Base-by-base conservation (phyloP, 1,139 yeast species). In the Taiozyma sp. region DNA sequence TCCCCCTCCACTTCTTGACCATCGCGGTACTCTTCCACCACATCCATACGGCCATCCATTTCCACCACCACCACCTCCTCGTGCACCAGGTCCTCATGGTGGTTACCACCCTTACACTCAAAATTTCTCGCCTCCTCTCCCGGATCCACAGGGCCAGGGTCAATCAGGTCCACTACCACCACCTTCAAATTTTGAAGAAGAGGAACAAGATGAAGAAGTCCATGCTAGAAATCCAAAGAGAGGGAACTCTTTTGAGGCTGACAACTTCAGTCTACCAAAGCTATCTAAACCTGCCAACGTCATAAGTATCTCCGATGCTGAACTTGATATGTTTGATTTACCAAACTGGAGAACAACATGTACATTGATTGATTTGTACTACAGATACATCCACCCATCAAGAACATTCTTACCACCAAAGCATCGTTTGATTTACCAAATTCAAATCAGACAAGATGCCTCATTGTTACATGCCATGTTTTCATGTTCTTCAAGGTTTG, bases 381-480 rank as follows among this genome's bases (percentile, higher is more conserved):
- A 77, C 60, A 68, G 72, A 44, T 75, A 73, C 57, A 65, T 71
- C 43, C 81, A 80, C 49, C 73, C 78, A 8, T 67, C 70, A 42
- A 73, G 75, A 50, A 72, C 76, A 45, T 61, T 77, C 16, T 61
- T 80, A 10, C 78, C 81, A 1, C 69, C 77, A 22, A 74, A 73
- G 51, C 55, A 62, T 3, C 56, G 67, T 5, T 66, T 79, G 37
- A 53, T 77, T 16, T 60, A 63, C 34, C 65, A 67, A 42, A 53
- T 77, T 19, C 63, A 71, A 13, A 56, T 63, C 3, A 55, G 61
- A 32, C 62, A 63, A 30, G 76, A 76, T 44, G 68, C 71, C 1
- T 68, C 81, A 0, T 61, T 78, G 10, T 56, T 78, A 24, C 80
- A 75, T 56, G 73, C 79, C 4, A 72, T 81, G 61, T 73, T 78